Base-by-base conservation (phyloP, 2,329 filamentous ascomycete genomes). In the Hymenoscyphus fructigenus region DNA sequence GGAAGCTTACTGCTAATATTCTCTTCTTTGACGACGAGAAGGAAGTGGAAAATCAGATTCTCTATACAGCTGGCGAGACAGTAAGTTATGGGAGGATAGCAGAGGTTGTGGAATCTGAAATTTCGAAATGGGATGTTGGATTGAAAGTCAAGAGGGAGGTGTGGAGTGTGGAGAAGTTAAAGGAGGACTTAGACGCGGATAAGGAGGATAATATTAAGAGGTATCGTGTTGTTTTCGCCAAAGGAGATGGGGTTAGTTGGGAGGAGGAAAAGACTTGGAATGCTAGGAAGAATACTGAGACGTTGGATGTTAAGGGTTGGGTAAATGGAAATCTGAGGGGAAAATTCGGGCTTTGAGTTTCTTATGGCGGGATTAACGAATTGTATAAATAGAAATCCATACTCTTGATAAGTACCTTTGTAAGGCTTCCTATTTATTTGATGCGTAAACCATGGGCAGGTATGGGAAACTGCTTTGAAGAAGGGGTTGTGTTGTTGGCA, bases 41-140 rank as follows among this genome's bases (percentile, higher is more conserved):
- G 1, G 67, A 67, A 1, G 67, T 75, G 2, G 57, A 65, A 29
- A 71, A 75, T 59, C 64, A 74, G 59, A 79, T 88, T 0, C 78
- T 90, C 0, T 88, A 82, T 73, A 80, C 83, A 2, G 86, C 84
- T 0, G 88, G 88, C 0, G 86, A 91, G 66, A 90, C 87, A 0
- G 70, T 90, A 2, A 83, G 79, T 15, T 91, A 90, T 76, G 73
- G 66, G 1, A 68, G 79, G 53, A 68, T 90, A 56, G 86, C 84
- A 2, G 81, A 84, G 23, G 68, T 85, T 5, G 72, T 90, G 5
- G 83, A 84, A 61, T 71, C 71, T 17, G 77, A 80, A 3, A 78
- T 78, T 9, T 6, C 5, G 41, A 44, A 20, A 12, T 44, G 41
- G 41, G 14, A 44, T 44, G 14, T 44, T 44, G 76, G 77, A 0